Conservation (phyloP, 306 rosid genomes). For the Quercus robur region DNA sequence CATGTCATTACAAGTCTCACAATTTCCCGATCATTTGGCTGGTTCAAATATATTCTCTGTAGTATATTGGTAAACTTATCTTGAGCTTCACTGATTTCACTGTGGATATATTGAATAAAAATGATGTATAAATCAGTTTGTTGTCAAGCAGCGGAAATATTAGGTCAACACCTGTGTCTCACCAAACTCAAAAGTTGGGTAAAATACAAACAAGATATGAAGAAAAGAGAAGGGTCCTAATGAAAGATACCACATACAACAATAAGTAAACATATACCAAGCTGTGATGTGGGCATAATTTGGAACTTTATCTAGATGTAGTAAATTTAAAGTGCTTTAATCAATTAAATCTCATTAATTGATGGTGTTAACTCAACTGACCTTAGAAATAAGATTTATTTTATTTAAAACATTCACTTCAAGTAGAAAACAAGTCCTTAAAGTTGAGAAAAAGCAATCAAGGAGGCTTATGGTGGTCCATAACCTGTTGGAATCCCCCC, state of each 20-base stretch:
- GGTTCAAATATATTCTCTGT: constrained; percentile 23
- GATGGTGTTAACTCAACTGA: too few relatives aligned
- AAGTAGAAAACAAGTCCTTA: neutral
- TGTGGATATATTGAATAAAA: constrained; percentile 9
- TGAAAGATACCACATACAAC: neutral
- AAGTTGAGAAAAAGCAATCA: neutral
- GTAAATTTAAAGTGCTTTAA: neutral
- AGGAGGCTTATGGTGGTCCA: neutral
- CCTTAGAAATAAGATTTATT: neutral
- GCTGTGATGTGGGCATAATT: neutral
- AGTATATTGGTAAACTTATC: constrained; percentile 29
- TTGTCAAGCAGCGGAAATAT: neutral
- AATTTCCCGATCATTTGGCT: constrained; percentile 27
- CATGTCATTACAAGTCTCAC: constrained; percentile 22
- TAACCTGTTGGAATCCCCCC: neutral
- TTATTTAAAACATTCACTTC: neutral
- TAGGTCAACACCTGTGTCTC: neutral
- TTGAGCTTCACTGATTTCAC: constrained; percentile 39
- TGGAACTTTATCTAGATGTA: neutral
- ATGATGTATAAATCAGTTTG: neutral
- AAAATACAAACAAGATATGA: neutral
- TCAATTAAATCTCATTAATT: neutral
- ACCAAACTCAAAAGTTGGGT: neutral
- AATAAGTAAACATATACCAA: neutral
- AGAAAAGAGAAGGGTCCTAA: neutral